These are phyloP conservation scores for Xylaria sp. DNA, from an alignment of 2,329 filamentous ascomycete species.

Conservation along the genomic window DNA sequence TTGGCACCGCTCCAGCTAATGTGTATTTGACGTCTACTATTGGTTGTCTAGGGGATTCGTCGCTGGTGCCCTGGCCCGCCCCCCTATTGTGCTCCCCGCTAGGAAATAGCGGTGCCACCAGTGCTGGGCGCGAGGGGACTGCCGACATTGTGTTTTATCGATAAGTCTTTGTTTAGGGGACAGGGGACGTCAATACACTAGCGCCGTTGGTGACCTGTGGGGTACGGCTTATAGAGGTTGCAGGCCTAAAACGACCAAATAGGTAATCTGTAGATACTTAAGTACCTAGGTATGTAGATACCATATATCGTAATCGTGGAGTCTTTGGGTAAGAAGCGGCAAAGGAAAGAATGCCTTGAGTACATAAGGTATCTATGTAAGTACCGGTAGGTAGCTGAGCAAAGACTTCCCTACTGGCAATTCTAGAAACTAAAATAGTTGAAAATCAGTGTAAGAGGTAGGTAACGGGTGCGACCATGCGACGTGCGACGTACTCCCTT, in stretches of 20 bases:
- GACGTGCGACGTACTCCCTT: slow-evolving; percentile 24
- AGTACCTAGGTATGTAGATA: no score
- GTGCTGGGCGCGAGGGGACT: slow-evolving; percentile 20
- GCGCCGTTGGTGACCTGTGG: slow-evolving; percentile 11
- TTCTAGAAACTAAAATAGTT: slow-evolving; percentile 7
- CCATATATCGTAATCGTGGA: neutral
- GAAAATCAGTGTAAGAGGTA: neutral
- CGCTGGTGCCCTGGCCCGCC: slow-evolving; percentile 24
- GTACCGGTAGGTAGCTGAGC: neutral
- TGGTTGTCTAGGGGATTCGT: slow-evolving; percentile 46
- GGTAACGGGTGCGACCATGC: neutral
- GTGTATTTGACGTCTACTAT: slow-evolving; percentile 42
- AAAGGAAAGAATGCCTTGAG: neutral
- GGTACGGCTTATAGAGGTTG: slow-evolving; percentile 31
- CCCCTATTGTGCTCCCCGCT: slow-evolving; percentile 45
- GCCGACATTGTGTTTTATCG: slow-evolving; percentile 34
- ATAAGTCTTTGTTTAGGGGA: slow-evolving; percentile 25
- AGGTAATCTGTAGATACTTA: slow-evolving; percentile 12
- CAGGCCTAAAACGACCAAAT: slow-evolving; percentile 9
- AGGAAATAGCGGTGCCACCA: slow-evolving; percentile 12
- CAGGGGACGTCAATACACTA: neutral
- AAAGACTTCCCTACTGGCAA: no score
- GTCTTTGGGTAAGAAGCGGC: neutral
- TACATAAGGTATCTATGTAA: no score
- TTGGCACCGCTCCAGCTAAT: slow-evolving; percentile 44